Base-by-base conservation (phyloP, 257 asterid genomes). In the Przewalskia tangutica region DNA sequence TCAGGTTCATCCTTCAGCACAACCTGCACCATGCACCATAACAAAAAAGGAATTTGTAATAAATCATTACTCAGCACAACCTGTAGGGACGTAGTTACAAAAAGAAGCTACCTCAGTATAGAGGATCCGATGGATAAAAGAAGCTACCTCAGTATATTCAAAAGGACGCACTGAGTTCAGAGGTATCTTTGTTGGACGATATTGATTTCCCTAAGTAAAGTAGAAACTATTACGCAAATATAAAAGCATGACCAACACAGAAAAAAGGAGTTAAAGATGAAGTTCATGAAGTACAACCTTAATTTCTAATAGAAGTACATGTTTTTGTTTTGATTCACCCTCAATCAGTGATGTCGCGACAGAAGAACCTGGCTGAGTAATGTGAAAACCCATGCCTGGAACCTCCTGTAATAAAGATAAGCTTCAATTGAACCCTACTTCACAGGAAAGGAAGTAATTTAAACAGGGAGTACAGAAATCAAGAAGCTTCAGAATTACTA, bases 381-480 rank as follows among this genome's bases (percentile, higher is more conserved):
- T 91, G 90, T 94, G 99, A 87, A 95, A 95, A 83, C 99, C 99
- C 99, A 94, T 95, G 70, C 99, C 99, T 34, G 99, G 90, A 84
- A 94, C 97, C 93, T 94, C 99, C 99, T 95, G 90, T 83, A 82
- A 66, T 42, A 65, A 78, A 84, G 73, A 79, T 66, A 80, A 81
- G 66, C 60, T 85, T 73, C 79, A 84, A 86, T 68, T 77, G 84
- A 85, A 83, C 14, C 77, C 64, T 64, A 80, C 34, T 46, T 55
- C 27, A 63, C 59, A 18, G 34, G 59, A 62, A 80, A 44, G 82
- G 77, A 78, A 59, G 79, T 46, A 84, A 77, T 20, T 56, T 34
- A 81, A 70, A 73, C 48, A 58, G 77, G 42, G 17, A 27, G 80
- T 48, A 42, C 77, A 23, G 14, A 66, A 85, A 77, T 40, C 17